Evolutionary conservation across 2,329 filamentous ascomycete species (phyloP).

Genomic region (Ophiognomonia clavigignenti-juglandacearum): DNA sequence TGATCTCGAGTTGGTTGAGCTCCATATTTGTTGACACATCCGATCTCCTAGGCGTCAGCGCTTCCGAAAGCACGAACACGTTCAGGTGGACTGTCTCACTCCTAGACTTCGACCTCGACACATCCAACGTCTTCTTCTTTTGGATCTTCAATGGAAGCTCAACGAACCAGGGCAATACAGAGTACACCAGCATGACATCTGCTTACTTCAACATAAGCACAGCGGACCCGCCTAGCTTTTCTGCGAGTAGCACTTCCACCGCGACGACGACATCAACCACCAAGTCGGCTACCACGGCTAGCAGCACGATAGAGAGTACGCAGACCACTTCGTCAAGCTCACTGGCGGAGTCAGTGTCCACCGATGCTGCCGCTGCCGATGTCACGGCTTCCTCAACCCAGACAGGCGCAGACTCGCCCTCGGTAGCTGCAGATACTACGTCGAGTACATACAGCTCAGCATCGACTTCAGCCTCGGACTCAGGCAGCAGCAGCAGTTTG

Average conservation of each 20-base stretch:
- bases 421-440: too few relatives aligned
- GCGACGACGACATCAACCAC: not conserved
- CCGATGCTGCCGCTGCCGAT: too few relatives aligned
- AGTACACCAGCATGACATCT: not conserved
- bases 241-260: not conserved
- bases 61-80: too few relatives aligned
- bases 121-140: conserved; percentile 18
- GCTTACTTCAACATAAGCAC: conserved; percentile 18
- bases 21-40: not conserved
- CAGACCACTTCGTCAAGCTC: too few relatives aligned
- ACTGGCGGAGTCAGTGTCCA: too few relatives aligned
- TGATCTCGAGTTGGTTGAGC: too few relatives aligned
- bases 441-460: too few relatives aligned
- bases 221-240: not conserved
- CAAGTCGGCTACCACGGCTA: not conserved
- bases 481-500: too few relatives aligned
- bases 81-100: conserved; percentile 18
- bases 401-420: too few relatives aligned
- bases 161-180: conserved; percentile 10
- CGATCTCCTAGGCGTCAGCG: not conserved
- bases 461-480: too few relatives aligned
- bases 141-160: conserved; percentile 20
- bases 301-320: too few relatives aligned
- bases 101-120: conserved; percentile 14
- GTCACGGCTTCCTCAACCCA: too few relatives aligned